Base-by-base conservation (phyloP, 371 early-diverging fungal species). In the Syncephalastrum racemosum region DNA sequence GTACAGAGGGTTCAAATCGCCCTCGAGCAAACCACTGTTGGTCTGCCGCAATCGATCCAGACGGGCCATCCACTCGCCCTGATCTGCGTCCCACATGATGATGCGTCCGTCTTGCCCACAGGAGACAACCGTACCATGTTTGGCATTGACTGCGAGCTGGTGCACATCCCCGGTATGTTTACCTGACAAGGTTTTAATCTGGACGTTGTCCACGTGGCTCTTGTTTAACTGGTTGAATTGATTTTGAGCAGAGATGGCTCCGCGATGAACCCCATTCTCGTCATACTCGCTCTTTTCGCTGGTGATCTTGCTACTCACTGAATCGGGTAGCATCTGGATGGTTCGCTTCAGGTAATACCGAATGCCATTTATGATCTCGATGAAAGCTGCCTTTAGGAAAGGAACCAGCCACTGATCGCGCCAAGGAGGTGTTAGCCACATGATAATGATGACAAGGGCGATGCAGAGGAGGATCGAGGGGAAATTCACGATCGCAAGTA, bases 171-270 rank as follows among this genome's bases (percentile, higher is more conserved):
- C 63, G 10, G 57, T 41, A 39, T 76, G 77, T 27, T 66, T 57
- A 1, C 77, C 77, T 1, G 52, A 51, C 3, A 76, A 45, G 1
- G 73, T 76, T 16, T 60, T 58, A n/a, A 76, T 52, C 3, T 54
- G 27, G 10, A 76, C 66, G 14, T 71, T 54, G 16, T 40, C 51
- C 19, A 66, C 54, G n/a, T 50, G 56, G 6, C 58, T 53, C 18
- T 55, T 54, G 41, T 69, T 67, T 8, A 52, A 49, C n/a, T 56
- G 46, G n/a, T 66, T 56, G 25, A 63, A 69, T 48, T 63, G 65
- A 7, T 60, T 50, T 46, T 75, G 75, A 2, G 63, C 57, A 16
- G 71, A 69, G 15, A 75, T 71, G 12, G 75, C 75, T 10, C 75
- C 75, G 1, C 59, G 56, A 43, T 75, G 75, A 4, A 69, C 58